Evolutionary conservation across 352 stramenopile genomes (phyloP).

Genomic region (Globisporangium nagaii): DNA sequence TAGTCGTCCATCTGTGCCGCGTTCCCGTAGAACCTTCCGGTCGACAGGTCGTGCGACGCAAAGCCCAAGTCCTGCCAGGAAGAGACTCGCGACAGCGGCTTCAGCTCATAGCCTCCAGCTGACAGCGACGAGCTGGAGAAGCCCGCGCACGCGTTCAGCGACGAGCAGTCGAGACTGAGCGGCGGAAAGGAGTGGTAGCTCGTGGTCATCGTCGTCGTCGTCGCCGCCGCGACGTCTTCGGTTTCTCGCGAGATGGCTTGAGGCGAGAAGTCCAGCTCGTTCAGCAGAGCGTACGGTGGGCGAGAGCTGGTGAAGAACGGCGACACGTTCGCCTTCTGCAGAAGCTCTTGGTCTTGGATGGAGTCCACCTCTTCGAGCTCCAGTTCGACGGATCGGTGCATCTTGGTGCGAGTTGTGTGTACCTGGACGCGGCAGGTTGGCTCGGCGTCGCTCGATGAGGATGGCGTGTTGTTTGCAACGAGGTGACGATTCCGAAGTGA

Average conservation of each 20-base stretch:
- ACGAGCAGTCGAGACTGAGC: background rate
- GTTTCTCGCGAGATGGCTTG: conserved; percentile 3
- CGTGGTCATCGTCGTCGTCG: background rate
- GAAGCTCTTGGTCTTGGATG: conserved; percentile 19
- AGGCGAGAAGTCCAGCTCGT: conserved; percentile 33
- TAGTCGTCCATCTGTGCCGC: background rate
- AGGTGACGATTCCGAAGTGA: conserved; percentile 6
- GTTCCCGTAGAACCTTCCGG: background rate
- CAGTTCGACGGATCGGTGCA: conserved; percentile 19
- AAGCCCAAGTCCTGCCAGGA: background rate
- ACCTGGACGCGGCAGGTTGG: background rate
- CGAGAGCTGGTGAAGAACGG: conserved; percentile 28
- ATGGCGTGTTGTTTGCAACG: background rate
- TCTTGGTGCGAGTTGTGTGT: background rate
- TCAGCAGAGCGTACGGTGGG: conserved; percentile 15
- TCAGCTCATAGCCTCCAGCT: background rate
- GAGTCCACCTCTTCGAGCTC: conserved; percentile 37
- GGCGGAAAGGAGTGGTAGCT: background rate
- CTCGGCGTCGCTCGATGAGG: background rate
- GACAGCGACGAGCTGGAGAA: background rate
- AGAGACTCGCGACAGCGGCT: background rate
- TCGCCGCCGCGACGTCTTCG: background rate
- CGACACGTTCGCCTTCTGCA: conserved; percentile 26
- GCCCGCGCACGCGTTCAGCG: background rate
- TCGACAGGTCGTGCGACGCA: background rate